Evolutionary conservation across 148 eudicot genomes (phyloP).

Genomic region (Persicaria tinctoria): DNA sequence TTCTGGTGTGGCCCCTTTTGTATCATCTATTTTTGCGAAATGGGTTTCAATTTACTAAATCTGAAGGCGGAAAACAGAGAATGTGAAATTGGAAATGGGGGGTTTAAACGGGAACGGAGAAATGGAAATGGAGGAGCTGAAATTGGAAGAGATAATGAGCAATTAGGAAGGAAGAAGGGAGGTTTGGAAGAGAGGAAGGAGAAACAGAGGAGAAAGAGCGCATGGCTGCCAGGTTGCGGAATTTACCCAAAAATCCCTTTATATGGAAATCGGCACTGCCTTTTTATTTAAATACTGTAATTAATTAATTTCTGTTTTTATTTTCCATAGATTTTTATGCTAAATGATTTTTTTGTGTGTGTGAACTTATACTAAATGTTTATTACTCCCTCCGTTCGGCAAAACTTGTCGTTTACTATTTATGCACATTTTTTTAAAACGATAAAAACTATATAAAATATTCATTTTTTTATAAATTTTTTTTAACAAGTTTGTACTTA

Average conservation of each 20-base stretch:
- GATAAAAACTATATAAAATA: too few species aligned
- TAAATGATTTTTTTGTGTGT: too few species aligned
- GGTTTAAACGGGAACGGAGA: background rate
- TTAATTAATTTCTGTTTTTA: background rate
- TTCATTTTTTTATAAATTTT: too few species aligned
- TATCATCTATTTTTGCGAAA: too few species aligned
- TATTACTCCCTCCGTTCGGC: too few species aligned
- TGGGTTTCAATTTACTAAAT: too few species aligned
- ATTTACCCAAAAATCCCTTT: conserved; percentile 7
- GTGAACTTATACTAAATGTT: too few species aligned
- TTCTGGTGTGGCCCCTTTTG: too few species aligned
- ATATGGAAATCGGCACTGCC: background rate
- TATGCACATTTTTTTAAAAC: too few species aligned
- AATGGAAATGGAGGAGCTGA: conserved; percentile 9
- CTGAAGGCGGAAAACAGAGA: background rate
- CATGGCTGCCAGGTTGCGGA: conserved; percentile 33
- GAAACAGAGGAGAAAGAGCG: conserved; percentile 7
- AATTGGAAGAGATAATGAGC: background rate
- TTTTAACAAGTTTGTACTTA: too few species aligned
- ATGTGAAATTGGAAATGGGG: background rate
- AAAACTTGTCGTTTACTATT: too few species aligned
- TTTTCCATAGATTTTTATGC: too few species aligned
- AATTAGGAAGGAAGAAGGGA: background rate
- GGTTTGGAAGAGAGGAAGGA: background rate
- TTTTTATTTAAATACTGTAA: background rate